Conservation (phyloP, 345 rosid genomes). For the Syzygium aromaticum region DNA sequence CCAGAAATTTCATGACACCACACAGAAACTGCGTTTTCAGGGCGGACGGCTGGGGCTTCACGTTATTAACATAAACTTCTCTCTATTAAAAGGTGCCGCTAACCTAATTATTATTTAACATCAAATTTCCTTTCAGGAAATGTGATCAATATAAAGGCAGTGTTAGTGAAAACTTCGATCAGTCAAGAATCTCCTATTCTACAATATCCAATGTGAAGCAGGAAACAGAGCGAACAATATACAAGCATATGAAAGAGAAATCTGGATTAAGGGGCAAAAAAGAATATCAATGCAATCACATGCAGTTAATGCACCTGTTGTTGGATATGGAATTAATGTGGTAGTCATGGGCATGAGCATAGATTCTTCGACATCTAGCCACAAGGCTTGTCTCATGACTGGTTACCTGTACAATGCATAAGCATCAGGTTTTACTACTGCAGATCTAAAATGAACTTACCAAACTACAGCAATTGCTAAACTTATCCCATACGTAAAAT, state of each 20-base stretch:
- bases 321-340: conserved; percentile 59
- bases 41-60: neutral
- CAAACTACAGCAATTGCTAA: neutral
- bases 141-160: neutral
- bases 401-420: conserved; percentile 46
- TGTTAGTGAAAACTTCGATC: neutral
- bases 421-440: neutral
- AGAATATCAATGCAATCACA: neutral
- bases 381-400: conserved; percentile 73
- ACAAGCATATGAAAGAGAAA: neutral
- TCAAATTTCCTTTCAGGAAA: neutral
- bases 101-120: neutral
- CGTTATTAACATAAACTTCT: neutral
- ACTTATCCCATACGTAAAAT: neutral
- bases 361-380: conserved; percentile 93
- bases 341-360: conserved; percentile 73
- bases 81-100: neutral
- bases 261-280: neutral
- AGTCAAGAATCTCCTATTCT: neutral
- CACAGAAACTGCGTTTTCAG: neutral
- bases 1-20: neutral
- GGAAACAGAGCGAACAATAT: neutral
- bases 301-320: conserved; percentile 51
- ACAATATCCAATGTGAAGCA: neutral
- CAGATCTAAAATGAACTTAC: neutral